phyloP scores from a whole-genome alignment of 495 filamentous ascomycete species.

The Margaritispora aquatica region DNA sequence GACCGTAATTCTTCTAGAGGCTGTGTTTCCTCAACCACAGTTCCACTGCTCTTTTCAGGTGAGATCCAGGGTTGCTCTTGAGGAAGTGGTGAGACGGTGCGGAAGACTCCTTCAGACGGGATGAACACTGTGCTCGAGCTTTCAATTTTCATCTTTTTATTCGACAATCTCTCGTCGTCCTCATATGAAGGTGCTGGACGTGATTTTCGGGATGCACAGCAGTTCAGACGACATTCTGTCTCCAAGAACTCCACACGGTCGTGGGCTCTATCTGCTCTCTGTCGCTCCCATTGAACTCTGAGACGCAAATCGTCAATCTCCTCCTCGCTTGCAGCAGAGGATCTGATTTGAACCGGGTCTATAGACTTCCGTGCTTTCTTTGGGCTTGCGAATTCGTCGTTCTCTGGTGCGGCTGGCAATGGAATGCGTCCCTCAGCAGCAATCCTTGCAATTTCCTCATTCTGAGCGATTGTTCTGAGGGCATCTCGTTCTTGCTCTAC shows the following conservation, averaged over 20 bases:
- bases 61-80: conserved; percentile 21
- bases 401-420: conserved; percentile 39
- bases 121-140: conserved; percentile 30
- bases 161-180: not conserved
- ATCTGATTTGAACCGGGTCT: conserved; percentile 31
- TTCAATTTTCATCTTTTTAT: not conserved
- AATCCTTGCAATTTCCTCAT: conserved; percentile 53
- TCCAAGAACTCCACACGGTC: conserved; percentile 76
- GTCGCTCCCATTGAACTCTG: conserved; percentile 60
- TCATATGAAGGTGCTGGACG: not conserved
- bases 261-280: conserved; percentile 57
- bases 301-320: conserved; percentile 53
- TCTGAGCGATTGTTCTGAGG: conserved; percentile 52
- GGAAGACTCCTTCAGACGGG: conserved; percentile 44
- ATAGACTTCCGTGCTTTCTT: conserved; percentile 32
- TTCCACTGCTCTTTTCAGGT: conserved; percentile 13
- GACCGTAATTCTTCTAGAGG: not conserved
- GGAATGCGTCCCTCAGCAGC: conserved; percentile 58
- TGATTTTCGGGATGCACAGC: conserved; percentile 49
- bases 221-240: conserved; percentile 69
- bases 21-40: not conserved
- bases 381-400: conserved; percentile 42
- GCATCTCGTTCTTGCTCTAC: conserved; percentile 67
- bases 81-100: conserved; percentile 31
- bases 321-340: conserved; percentile 38